These are phyloP conservation scores for Gonapodya sp. DNA, from an alignment of 192 early-diverging fungal genomes.

Conservation along the genomic window DNA sequence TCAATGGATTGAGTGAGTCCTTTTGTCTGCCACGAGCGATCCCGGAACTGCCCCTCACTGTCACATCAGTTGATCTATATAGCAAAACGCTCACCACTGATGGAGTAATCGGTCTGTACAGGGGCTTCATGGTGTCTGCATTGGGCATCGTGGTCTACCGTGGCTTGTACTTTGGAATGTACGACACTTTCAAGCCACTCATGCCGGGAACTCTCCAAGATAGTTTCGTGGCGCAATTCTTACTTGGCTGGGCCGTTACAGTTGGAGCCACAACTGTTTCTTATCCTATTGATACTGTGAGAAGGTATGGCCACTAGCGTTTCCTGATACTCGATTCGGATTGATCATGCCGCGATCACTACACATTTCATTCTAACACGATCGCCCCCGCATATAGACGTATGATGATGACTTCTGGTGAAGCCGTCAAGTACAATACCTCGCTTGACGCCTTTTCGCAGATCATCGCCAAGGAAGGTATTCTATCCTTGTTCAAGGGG, in stretches of 20 bases:
- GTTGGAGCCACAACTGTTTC: slow-evolving; percentile 7
- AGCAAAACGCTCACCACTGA: slow-evolving; percentile 68
- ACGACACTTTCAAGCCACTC: slow-evolving; percentile 54
- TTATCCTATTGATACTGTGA: slow-evolving; percentile 93
- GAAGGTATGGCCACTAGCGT: too few species aligned
- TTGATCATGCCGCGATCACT: too few species aligned
- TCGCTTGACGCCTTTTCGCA: slow-evolving; percentile 78
- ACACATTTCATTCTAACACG: too few species aligned
- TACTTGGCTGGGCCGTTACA: slow-evolving; percentile 16
- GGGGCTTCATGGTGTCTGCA: slow-evolving; percentile 82
- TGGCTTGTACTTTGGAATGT: slow-evolving; percentile 69
- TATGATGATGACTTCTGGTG: slow-evolving; percentile 91
- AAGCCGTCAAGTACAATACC: slow-evolving; percentile 72
- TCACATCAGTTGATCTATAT: slow-evolving; percentile 46
- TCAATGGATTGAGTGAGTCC: slow-evolving; percentile 55
- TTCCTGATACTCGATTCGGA: too few species aligned
- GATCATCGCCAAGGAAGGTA: slow-evolving; percentile 85
- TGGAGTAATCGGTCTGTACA: slow-evolving; percentile 90
- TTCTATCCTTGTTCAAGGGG: slow-evolving; percentile 96
- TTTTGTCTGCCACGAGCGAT: neutral
- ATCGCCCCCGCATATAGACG: slow-evolving; percentile 87
- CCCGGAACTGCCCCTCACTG: neutral
- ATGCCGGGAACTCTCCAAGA: neutral
- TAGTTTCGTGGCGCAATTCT: slow-evolving; percentile 13
- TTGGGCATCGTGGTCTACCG: slow-evolving; percentile 87